A percentile compares a stretch with the other conserved stretches of the same genome.
Evolutionary conservation across 306 rosid genomes (phyloP).

Genomic region (Casuarina equisetifolia): DNA sequence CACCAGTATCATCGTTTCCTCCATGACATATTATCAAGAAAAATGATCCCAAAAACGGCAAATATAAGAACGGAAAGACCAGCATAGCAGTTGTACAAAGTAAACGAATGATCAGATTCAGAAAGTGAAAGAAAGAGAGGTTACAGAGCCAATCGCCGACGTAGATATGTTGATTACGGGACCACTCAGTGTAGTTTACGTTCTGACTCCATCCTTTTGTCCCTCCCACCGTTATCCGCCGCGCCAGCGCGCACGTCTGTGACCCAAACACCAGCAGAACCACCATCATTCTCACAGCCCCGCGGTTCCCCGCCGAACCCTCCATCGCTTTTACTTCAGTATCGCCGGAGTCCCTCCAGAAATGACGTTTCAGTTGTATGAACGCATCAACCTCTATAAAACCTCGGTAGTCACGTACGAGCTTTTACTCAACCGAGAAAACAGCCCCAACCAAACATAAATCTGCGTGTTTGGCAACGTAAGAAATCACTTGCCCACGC

Average conservation of each 20-base stretch:
- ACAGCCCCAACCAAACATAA: not conserved
- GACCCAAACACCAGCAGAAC: conserved; percentile 14
- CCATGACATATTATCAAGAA: not conserved
- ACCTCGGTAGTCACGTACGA: not conserved
- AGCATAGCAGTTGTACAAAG: not conserved
- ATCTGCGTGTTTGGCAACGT: not conserved
- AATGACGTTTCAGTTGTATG: not conserved
- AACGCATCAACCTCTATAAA: not conserved
- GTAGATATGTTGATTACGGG: conserved; percentile 37
- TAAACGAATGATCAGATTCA: not conserved
- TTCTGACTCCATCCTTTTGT: conserved; percentile 48
- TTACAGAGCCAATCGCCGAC: conserved; percentile 86
- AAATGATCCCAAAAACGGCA: conserved; percentile 9
- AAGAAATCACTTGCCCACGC: not conserved
- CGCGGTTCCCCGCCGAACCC: conserved; percentile 4
- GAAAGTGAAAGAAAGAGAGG: not conserved
- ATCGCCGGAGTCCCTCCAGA: not conserved
- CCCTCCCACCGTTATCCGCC: conserved; percentile 58
- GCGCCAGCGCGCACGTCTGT: not conserved
- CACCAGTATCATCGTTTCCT: not conserved
- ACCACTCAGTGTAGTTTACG: conserved; percentile 70
- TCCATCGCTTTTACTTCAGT: conserved; percentile 17
- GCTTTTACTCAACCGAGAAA: not conserved
- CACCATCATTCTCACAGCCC: not conserved
- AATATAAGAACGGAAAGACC: not conserved